phyloP scores from a whole-genome alignment of 768 basidiomycete species.

The Phlebiopsis flavidoalba region DNA sequence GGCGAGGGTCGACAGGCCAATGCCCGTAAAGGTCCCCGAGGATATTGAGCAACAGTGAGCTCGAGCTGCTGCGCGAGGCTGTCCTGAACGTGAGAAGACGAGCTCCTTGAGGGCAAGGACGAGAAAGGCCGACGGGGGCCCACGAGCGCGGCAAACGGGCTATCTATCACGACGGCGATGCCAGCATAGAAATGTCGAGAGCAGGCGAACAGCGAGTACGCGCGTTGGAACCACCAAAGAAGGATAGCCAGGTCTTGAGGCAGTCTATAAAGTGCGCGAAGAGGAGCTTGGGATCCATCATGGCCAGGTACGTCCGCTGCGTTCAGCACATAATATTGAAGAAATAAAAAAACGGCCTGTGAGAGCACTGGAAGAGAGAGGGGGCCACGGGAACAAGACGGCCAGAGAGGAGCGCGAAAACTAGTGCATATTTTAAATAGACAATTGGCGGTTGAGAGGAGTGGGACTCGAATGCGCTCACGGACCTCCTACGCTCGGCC shows the following conservation, averaged over 20 bases:
- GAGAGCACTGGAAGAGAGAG: no score
- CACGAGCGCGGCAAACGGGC: conserved; percentile 35
- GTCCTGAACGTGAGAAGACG: conserved; percentile 41
- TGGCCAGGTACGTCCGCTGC: not conserved
- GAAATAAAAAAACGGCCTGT: no score
- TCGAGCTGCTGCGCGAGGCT: conserved; percentile 45
- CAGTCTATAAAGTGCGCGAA: not conserved
- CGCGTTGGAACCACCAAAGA: conserved; percentile 26
- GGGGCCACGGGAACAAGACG: no score
- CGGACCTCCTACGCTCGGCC: no score
- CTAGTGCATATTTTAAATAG: no score
- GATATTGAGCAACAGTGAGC: conserved; percentile 37
- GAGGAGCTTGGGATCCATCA: not conserved
- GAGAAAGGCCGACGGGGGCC: conserved; percentile 35
- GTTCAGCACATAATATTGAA: no score
- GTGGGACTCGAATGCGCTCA: no score
- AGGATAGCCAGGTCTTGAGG: not conserved
- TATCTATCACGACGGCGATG: conserved; percentile 32
- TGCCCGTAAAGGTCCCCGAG: conserved; percentile 36
- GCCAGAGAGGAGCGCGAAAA: no score
- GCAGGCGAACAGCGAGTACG: conserved; percentile 34
- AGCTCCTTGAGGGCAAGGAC: conserved; percentile 37
- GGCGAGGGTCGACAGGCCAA: conserved; percentile 32
- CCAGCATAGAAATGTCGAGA: conserved; percentile 41
- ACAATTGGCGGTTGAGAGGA: no score